A percentile compares a stretch with the other conserved stretches of the same genome.
Conservation (phyloP, 1,139 yeast species). For the Suhomyces panamericanus region DNA sequence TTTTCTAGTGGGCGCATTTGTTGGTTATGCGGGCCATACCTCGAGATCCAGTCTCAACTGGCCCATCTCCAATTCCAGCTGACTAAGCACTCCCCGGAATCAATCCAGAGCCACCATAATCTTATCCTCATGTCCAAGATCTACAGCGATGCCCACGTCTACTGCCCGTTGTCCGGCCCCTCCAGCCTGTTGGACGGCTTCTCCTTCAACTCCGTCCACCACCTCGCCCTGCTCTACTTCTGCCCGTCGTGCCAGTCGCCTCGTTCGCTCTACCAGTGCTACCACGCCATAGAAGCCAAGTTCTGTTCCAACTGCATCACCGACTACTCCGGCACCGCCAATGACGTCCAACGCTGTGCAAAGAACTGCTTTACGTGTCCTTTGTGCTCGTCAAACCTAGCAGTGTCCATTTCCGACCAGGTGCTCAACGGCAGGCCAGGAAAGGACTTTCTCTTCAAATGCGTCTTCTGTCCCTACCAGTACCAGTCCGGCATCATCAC, state of each 20-base stretch:
- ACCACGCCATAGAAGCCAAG: constrained; percentile 26
- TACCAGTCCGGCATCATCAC: constrained; percentile 32
- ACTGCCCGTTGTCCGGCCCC: constrained; percentile 19
- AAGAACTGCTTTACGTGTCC: constrained; percentile 47
- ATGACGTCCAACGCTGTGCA: constrained; percentile 27
- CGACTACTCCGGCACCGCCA: constrained; percentile 29
- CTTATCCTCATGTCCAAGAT: constrained; percentile 29
- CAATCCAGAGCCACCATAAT: no score
- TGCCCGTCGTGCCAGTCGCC: constrained; percentile 41
- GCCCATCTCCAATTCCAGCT: background rate
- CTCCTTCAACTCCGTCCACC: constrained; percentile 14
- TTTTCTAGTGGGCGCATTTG: background rate
- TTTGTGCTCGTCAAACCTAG: constrained; percentile 29
- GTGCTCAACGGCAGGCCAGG: constrained; percentile 24
- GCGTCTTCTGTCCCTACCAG: constrained; percentile 32
- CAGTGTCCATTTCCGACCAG: constrained; percentile 28
- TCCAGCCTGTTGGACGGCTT: constrained; percentile 12
- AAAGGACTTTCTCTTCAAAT: constrained; percentile 35
- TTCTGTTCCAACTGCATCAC: constrained; percentile 42
- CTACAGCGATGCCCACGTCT: constrained; percentile 22
- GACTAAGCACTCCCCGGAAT: background rate
- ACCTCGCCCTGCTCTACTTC: constrained; percentile 28
- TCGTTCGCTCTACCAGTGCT: constrained; percentile 31
- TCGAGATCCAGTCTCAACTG: no score
- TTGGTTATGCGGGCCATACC: no score